phyloP scores from a whole-genome alignment of 2,329 filamentous ascomycete species.

The Macrophomina phaseolina region DNA sequence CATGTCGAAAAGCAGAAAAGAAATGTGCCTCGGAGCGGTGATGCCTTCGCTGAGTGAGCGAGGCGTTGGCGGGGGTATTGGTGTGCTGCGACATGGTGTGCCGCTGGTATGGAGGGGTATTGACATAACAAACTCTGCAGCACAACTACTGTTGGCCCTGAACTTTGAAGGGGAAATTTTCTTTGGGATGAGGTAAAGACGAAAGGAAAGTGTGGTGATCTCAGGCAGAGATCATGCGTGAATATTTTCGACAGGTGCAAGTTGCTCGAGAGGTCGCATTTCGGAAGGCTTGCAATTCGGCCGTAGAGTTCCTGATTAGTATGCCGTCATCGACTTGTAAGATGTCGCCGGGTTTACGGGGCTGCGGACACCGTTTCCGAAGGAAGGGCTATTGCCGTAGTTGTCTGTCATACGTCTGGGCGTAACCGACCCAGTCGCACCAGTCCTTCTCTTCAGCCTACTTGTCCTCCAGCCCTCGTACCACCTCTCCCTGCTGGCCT shows the following conservation, averaged over 20 bases:
- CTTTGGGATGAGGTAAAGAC: constrained; percentile 10
- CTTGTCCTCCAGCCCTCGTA: constrained; percentile 91
- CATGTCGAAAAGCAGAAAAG: constrained; percentile 3
- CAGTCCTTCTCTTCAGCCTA: constrained; percentile 43
- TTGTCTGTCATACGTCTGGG: constrained; percentile 19
- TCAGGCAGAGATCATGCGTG: constrained; percentile 20
- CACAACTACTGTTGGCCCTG: constrained; percentile 1
- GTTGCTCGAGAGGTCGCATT: neutral
- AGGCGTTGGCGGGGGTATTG: constrained; percentile 15
- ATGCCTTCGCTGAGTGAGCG: neutral
- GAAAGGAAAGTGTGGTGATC: constrained; percentile 19
- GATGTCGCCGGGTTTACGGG: neutral
- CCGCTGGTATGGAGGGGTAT: constrained; percentile 15
- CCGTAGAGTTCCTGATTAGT: neutral
- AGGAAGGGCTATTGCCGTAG: constrained; percentile 7
- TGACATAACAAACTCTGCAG: constrained; percentile 13
- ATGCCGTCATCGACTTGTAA: constrained; percentile 12
- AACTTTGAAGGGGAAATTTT: constrained; percentile 12
- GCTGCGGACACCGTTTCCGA: constrained; percentile 5
- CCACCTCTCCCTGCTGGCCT: constrained; percentile 89
- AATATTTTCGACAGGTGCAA: constrained; percentile 8
- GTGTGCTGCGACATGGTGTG: constrained; percentile 17
- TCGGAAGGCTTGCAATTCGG: neutral
- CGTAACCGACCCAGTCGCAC: neutral
- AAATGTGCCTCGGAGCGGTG: neutral